Evolutionary conservation across 2,329 filamentous ascomycete genomes (phyloP), one percentile per base, ranked within the genome.

Genomic region (Aspergillus fumigatiaffinis): DNA sequence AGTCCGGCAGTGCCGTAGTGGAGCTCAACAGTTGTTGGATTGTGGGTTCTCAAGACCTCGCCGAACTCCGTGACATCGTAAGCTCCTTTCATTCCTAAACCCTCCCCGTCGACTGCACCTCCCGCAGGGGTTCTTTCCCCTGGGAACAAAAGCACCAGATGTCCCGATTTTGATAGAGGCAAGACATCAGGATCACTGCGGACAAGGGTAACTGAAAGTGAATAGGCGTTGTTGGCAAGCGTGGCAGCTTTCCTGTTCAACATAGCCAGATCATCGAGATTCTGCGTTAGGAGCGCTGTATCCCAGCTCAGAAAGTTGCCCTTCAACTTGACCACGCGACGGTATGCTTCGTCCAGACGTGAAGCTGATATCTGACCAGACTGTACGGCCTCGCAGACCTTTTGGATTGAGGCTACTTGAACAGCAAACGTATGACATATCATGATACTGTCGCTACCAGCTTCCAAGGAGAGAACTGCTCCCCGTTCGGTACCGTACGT

Each of bases 391-490:
- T 71, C 58, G 23, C 72, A 68, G 1, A 79, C 71, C 28, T 66
- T 62, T 41, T 76, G 65, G 20, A 79, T 76, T 1, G 76, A 73
- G 3, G 66, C 71, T 20, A 77, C 63, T 57, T 79, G 76, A 38
- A 73, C 70, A 5, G 68, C 64, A 55, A 74, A 74, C 0, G 76
- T 78, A 59, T 79, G 76, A 47, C 76, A 79, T n/a, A 80, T 66
- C 75, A 79, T 78, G 5, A 77, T 63, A 53, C 73, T 78, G 55
- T 80, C 77, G 51, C 72, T 73, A 21, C 78, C 77, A 32, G 77
- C 75, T 54, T 71, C 73, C 26, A 80, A 62, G 6, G 76, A 73
- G 56, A 76, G 71, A 5, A 76, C 69, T 3, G 76, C 72, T 41
- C 73, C 74, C 51, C 71, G 69, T 50, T 77, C 75, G 1, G 76